Evolutionary conservation across 129 eudicot genomes (phyloP).

Genomic region (Artemisia argyi): DNA sequence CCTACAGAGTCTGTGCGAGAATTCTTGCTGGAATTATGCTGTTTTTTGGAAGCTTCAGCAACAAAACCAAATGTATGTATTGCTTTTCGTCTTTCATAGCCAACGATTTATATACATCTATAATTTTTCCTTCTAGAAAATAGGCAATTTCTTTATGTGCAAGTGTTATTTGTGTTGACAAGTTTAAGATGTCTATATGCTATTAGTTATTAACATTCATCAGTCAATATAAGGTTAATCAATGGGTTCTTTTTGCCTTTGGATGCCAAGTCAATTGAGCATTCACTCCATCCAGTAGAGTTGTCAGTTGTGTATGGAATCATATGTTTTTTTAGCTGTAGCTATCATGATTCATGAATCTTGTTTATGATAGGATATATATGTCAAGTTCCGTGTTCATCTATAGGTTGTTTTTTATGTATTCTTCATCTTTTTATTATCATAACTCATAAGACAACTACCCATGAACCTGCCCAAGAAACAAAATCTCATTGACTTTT

Average conservation of each 20-base stretch:
- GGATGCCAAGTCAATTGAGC: background rate
- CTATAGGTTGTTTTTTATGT: background rate
- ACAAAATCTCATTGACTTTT: conserved; percentile 21
- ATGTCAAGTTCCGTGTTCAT: conserved; percentile 7
- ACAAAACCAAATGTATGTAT: conserved; percentile 64
- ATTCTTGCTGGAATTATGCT: conserved; percentile 90
- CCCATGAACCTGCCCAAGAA: conserved; percentile 20
- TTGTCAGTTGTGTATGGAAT: background rate
- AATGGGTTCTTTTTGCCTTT: background rate
- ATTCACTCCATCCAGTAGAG: background rate
- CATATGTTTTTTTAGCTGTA: conserved; percentile 6
- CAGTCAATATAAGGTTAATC: too few relatives aligned
- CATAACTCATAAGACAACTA: conserved; percentile 19
- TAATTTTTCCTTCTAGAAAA: background rate
- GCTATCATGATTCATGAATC: background rate
- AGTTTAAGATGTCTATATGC: background rate
- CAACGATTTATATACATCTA: background rate
- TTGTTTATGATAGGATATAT: conserved; percentile 3
- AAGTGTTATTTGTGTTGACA: conserved; percentile 14
- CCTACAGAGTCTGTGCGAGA: conserved; percentile 66
- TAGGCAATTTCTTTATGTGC: conserved; percentile 17
- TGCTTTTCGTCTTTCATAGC: conserved; percentile 13
- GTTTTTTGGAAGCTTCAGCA: conserved; percentile 92
- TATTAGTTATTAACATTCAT: too few relatives aligned
- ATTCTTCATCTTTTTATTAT: background rate